These are phyloP conservation scores for Amphicarpaea edgeworthii DNA, from an alignment of 306 rosid species.

Conservation along the genomic window DNA sequence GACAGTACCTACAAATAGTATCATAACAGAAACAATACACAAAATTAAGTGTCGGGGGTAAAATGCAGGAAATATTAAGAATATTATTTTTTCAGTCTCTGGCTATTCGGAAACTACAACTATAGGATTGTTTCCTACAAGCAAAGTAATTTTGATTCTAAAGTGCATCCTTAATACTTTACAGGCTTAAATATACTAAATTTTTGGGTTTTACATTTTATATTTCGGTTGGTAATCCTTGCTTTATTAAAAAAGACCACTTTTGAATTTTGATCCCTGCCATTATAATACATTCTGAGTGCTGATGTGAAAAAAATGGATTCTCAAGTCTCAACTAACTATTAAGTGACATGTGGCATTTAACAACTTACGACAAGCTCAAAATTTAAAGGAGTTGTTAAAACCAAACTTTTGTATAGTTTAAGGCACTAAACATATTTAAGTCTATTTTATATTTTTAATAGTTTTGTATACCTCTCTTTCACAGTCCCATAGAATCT, in stretches of 20 bases:
- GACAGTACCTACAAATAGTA: conserved; percentile 71
- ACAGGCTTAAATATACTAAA: background rate
- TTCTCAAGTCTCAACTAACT: background rate
- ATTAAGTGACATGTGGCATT: background rate
- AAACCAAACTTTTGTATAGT: background rate
- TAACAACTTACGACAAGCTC: background rate
- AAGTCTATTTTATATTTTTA: background rate
- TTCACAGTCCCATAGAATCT: conserved; percentile 75
- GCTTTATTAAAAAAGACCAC: background rate
- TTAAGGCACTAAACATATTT: background rate
- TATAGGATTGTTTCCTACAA: background rate
- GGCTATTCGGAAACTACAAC: background rate
- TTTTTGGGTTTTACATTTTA: background rate
- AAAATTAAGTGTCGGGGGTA: background rate
- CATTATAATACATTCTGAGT: background rate
- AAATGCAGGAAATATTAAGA: conserved; percentile 4
- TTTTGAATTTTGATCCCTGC: conserved; percentile 3
- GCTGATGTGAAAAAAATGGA: conserved; percentile 16
- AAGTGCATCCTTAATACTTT: conserved; percentile 2
- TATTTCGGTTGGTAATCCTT: background rate
- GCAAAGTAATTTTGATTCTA: background rate
- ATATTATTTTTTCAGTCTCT: conserved; percentile 4
- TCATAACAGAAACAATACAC: background rate
- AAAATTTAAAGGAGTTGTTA: background rate
- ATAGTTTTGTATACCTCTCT: conserved; percentile 65